These are phyloP conservation scores for Gillenia trifoliata DNA, from an alignment of 306 rosid genomes.

Conservation along the genomic window DNA sequence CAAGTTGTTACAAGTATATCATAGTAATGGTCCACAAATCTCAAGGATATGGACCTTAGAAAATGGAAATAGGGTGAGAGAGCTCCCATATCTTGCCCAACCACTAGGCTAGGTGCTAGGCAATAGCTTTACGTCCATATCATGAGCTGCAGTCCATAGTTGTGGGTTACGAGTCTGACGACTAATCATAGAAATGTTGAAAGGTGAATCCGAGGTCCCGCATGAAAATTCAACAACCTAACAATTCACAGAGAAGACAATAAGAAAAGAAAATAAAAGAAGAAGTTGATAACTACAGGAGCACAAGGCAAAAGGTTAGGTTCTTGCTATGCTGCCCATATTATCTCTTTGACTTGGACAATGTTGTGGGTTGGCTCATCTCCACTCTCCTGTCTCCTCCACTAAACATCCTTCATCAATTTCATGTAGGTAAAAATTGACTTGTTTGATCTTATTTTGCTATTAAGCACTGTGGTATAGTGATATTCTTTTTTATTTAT, in stretches of 20 bases:
- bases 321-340: background rate
- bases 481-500: no score
- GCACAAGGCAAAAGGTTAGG: conserved; percentile 7
- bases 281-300: conserved; percentile 11
- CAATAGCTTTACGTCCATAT: conserved; percentile 27
- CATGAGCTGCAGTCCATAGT: conserved; percentile 18
- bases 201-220: conserved; percentile 21
- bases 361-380: conserved; percentile 13
- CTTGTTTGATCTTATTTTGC: no score
- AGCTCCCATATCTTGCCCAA: conserved; percentile 15
- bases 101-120: background rate
- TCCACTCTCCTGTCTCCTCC: conserved; percentile 1
- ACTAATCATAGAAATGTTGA: conserved; percentile 36
- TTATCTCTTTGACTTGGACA: conserved; percentile 2
- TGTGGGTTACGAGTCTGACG: conserved; percentile 22
- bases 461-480: no score
- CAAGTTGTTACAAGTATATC: background rate
- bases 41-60: conserved; percentile 3
- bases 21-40: conserved; percentile 27
- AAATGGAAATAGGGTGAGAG: conserved; percentile 21
- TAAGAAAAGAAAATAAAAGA: background rate
- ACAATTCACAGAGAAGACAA: background rate
- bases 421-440: background rate
- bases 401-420: background rate
- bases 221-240: background rate